A percentile compares a stretch with the other conserved stretches of the same genome.
These are phyloP conservation scores for Aspergillus pseudoglaucus DNA, from an alignment of 2,329 filamentous ascomycete genomes.

Conservation along the genomic window DNA sequence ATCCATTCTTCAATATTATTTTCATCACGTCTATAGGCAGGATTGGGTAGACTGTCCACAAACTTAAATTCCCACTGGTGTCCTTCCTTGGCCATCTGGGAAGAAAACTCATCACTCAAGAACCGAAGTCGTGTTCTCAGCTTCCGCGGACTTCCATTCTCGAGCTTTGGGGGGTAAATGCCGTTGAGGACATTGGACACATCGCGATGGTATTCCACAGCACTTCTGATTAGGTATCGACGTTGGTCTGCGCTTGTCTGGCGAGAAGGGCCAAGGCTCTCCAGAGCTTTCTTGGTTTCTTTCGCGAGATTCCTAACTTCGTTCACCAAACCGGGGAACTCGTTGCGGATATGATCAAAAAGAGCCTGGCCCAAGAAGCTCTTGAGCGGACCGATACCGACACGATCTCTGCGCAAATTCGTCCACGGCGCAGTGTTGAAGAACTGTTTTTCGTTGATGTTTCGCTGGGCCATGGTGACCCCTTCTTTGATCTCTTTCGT, in stretches of 20 bases:
- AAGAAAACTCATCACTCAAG: constrained; percentile 9
- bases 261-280: constrained; percentile 10
- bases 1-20: constrained; percentile 14
- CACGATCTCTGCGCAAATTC: constrained; percentile 10
- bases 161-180: constrained; percentile 6
- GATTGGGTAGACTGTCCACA: not conserved
- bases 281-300: constrained; percentile 18
- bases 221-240: constrained; percentile 10
- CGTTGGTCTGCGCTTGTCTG: constrained; percentile 12
- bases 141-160: not conserved
- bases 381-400: constrained; percentile 13
- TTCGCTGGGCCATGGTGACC: constrained; percentile 10
- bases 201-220: constrained; percentile 7
- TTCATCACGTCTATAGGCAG: too few relatives aligned
- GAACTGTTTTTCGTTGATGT: constrained; percentile 10
- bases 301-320: constrained; percentile 8
- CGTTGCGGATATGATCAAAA: constrained; percentile 17
- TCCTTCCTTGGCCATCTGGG: constrained; percentile 2
- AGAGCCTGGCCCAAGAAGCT: constrained; percentile 11
- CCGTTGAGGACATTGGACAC: constrained; percentile 11
- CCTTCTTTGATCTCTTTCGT: constrained; percentile 18
- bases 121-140: constrained; percentile 5
- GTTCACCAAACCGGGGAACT: constrained; percentile 11
- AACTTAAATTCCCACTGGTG: constrained; percentile 9
- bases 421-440: constrained; percentile 12